Evolutionary conservation across 805 yeast genomes (phyloP), one percentile per base, ranked within the genome.

Genomic region (Tetrapisispora phaffii): DNA sequence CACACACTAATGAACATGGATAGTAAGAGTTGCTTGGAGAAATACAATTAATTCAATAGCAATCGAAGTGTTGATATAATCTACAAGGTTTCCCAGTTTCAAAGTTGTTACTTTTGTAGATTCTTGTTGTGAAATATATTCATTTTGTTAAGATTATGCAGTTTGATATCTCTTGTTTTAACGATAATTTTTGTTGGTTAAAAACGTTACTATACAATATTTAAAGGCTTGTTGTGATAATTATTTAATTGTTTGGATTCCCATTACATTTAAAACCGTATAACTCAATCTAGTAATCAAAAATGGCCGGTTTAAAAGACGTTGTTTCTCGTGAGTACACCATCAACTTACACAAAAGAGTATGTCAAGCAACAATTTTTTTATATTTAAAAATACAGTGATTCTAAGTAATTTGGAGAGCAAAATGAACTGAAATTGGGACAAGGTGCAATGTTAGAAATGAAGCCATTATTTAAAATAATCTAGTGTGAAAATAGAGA

Each of bases 281-380:
- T 24, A 38, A 41, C 35, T 22, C 44, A 35, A 34, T 28, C 34
- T 28, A 42, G 31, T 35, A 42, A 42, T n/a, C 40, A 63, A 62
- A 39, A 60, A 71, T 71, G 75, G 72, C 75, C 61, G 71, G 71
- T 75, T 79, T 88, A 73, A 85, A 85, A 79, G 97, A 93, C 89
- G 96, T 88, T 76, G 97, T 93, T 76, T 85, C 98, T 74, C 95
- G 99, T 77, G 99, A 93, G 79, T 93, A 93, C 87, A 93, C 98
- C 82, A 89, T 93, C 76, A 90, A 93, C 87, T 79, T 90, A 76
- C 96, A 88, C 95, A 90, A 88, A 77, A 88, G 97, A 79, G 95
- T 86, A 83, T 71, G 94, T 84, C 44, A 22, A 7, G 9, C 9
- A 8, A 15, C 16, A 34, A 20, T 34, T 20, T 34, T 34, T 16